These are phyloP conservation scores for Trichoderma asperellum DNA, from an alignment of 2,329 filamentous ascomycete species.

Conservation along the genomic window DNA sequence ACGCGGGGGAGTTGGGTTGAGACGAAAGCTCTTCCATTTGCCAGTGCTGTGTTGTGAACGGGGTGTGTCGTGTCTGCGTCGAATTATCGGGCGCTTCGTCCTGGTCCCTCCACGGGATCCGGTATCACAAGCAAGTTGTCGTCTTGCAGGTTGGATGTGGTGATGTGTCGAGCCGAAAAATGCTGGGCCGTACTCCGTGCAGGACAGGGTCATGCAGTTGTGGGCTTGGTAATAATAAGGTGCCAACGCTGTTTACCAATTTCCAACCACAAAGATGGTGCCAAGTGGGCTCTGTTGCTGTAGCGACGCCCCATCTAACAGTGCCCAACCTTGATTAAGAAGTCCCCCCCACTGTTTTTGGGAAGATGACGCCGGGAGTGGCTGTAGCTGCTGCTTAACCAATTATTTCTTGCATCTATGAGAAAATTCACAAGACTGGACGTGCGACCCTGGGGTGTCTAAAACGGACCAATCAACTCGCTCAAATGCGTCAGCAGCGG, in stretches of 20 bases:
- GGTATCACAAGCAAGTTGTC: neutral
- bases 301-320: constrained; percentile 34
- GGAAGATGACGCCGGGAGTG: neutral
- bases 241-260: constrained; percentile 35
- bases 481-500: constrained; percentile 9
- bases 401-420: neutral
- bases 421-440: neutral
- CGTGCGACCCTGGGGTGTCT: constrained; percentile 26
- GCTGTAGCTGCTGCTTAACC: neutral
- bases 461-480: constrained; percentile 28
- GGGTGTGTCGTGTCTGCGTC: constrained; percentile 1
- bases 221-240: constrained; percentile 21
- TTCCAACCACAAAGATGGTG: constrained; percentile 31
- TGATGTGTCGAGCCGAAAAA: neutral
- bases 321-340: constrained; percentile 25
- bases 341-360: neutral
- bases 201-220: constrained; percentile 19
- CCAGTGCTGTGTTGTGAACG: neutral
- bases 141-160: constrained; percentile 2
- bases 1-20: constrained; percentile 56
- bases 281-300: constrained; percentile 33
- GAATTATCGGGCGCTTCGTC: neutral
- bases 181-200: constrained; percentile 13
- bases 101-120: neutral
- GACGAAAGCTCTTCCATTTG: constrained; percentile 51